A percentile compares a stretch with the other conserved stretches of the same genome.
Conservation (phyloP, 2,329 filamentous ascomycete species). For the Aspergillus pseudotamarii region DNA sequence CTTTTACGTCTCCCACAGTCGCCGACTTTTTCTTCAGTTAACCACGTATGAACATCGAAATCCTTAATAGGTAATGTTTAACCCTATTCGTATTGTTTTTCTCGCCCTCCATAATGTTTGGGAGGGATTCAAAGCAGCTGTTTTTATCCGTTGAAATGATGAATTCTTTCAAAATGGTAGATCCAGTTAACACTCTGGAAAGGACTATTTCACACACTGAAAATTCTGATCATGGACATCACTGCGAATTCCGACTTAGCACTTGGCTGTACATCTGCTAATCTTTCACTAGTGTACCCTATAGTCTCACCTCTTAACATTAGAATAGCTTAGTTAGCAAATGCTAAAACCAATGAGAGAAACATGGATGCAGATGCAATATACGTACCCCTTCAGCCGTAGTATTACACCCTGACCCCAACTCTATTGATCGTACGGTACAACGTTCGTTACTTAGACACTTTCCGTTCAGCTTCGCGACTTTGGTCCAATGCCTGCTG, state of each 20-base stretch:
- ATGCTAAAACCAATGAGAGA: background rate
- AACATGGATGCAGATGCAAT: background rate
- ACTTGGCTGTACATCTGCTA: background rate
- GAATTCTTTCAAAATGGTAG: slow-evolving; percentile 36
- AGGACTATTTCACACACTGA: slow-evolving; percentile 45
- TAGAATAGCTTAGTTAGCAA: background rate
- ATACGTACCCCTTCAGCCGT: background rate
- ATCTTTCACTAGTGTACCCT: background rate
- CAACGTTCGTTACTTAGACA: background rate
- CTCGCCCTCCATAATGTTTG: background rate
- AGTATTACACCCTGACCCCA: background rate
- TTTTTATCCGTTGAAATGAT: slow-evolving; percentile 31
- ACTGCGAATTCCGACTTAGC: background rate
- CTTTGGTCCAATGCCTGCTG: slow-evolving; percentile 37
- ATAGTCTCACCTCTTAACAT: background rate
- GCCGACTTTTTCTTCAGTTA: background rate
- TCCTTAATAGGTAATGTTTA: background rate
- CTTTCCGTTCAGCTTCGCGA: slow-evolving; percentile 20
- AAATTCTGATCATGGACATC: slow-evolving; percentile 40
- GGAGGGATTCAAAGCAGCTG: background rate
- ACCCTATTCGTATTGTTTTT: background rate
- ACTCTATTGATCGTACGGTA: background rate
- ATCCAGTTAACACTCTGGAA: slow-evolving; percentile 33
- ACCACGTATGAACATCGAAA: background rate
- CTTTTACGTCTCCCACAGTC: background rate